phyloP scores from a whole-genome alignment of 1,139 yeast species.

The Meyerozyma smithsonii region DNA sequence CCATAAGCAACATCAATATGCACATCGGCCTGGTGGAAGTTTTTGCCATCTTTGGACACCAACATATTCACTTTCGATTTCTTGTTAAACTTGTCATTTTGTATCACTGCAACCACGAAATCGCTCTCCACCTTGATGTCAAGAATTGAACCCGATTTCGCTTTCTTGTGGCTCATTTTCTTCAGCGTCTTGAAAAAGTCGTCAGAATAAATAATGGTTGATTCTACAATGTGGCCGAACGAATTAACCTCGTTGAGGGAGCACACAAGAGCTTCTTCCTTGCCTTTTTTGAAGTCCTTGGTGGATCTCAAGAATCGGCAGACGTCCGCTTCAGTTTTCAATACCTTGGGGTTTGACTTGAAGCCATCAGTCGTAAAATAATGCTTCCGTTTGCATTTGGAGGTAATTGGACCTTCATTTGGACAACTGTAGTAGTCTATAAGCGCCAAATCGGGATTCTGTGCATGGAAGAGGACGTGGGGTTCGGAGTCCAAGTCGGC shows the following conservation, averaged over 20 bases:
- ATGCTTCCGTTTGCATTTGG: constrained; percentile 25
- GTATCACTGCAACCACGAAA: constrained; percentile 50
- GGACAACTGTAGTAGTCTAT: constrained; percentile 37
- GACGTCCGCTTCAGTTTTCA: constrained; percentile 27
- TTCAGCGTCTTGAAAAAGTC: constrained; percentile 47
- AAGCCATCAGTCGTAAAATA: constrained; percentile 54
- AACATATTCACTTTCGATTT: constrained; percentile 42
- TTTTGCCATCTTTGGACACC: constrained; percentile 55
- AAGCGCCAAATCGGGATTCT: constrained; percentile 35
- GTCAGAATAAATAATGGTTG: constrained; percentile 41
- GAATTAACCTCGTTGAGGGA: constrained; percentile 37
- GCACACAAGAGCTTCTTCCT: constrained; percentile 48
- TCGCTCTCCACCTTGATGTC: constrained; percentile 46
- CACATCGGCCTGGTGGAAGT: constrained; percentile 50
- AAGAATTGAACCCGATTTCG: constrained; percentile 37
- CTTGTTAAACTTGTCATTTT: constrained; percentile 41
- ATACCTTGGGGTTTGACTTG: constrained; percentile 31
- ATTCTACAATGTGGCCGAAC: constrained; percentile 38
- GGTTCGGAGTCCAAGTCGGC: constrained; percentile 13
- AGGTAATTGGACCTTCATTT: constrained; percentile 10
- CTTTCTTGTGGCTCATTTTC: constrained; percentile 16
- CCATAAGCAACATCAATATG: constrained; percentile 41
- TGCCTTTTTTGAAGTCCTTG: constrained; percentile 32
- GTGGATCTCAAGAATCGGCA: constrained; percentile 54
- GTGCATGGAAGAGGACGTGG: constrained; percentile 32